Percentiles rank a stretch among this genome's conserved stretches.
Conservation (phyloP, 139 green algal genomes). For the Spirogloea muscicola region DNA sequence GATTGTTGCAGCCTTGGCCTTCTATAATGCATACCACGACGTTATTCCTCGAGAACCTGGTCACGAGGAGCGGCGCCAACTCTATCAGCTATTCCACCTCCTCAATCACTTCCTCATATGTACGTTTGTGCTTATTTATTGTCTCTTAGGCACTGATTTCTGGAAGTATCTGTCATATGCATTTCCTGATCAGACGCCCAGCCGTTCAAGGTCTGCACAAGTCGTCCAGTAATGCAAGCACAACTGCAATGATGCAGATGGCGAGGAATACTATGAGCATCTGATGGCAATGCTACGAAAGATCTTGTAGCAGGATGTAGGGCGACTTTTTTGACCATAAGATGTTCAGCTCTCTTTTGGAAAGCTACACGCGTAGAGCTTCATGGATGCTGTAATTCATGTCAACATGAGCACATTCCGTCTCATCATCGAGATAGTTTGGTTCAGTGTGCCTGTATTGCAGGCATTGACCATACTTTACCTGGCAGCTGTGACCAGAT, state of each 20-base stretch:
- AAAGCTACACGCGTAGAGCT: no score
- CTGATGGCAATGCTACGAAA: slow-evolving; percentile 3
- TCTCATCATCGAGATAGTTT: no score
- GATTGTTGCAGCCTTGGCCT: slow-evolving; percentile 31
- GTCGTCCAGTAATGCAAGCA: not conserved
- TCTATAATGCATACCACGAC: slow-evolving; percentile 41
- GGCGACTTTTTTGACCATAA: no score
- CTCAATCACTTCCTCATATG: slow-evolving; percentile 50
- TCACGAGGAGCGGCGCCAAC: slow-evolving; percentile 38
- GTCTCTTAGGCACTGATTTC: no score
- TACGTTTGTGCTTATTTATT: no score
- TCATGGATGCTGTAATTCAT: no score
- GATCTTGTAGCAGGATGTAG: not conserved
- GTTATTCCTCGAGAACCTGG: slow-evolving; percentile 22
- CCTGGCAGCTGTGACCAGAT: no score
- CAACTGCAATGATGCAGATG: slow-evolving; percentile 16
- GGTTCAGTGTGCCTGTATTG: no score
- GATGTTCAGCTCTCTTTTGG: no score
- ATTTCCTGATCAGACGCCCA: not conserved
- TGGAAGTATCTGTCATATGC: not conserved
- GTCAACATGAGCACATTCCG: no score
- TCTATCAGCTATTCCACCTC: slow-evolving; percentile 50
- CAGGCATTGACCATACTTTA: no score
- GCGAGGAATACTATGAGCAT: slow-evolving; percentile 10
- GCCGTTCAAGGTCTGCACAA: not conserved